Conservation (phyloP, 768 basidiomycete species). For the Lentinus tigrinus region DNA sequence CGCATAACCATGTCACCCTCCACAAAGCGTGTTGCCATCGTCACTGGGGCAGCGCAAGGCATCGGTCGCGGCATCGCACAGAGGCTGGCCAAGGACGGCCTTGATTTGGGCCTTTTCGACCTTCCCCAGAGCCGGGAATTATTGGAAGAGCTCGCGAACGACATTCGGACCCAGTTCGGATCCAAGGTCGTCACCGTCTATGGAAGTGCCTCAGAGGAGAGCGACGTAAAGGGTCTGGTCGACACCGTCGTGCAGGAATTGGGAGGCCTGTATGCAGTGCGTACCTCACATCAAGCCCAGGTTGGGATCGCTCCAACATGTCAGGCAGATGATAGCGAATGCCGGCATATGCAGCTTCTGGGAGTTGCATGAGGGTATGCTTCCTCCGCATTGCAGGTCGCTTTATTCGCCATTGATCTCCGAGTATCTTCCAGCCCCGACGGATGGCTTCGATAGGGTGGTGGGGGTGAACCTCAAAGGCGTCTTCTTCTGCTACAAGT, state of each 20-base stretch:
- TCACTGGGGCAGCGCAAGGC: constrained; percentile 31
- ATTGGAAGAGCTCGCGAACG: constrained; percentile 16
- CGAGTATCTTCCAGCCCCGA: constrained; percentile 13
- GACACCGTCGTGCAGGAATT: constrained; percentile 28
- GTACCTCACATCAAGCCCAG: too few relatives aligned
- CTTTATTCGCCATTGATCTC: neutral
- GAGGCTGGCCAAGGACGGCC: constrained; percentile 25
- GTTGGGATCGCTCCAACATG: too few relatives aligned
- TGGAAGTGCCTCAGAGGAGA: constrained; percentile 42
- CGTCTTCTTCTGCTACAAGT: constrained; percentile 40
- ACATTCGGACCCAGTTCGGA: constrained; percentile 13
- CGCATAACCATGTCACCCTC: too few relatives aligned
- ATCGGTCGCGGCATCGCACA: constrained; percentile 29
- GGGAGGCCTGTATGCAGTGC: constrained; percentile 48
- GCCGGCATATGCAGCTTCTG: constrained; percentile 21
- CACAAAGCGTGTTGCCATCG: constrained; percentile 22
- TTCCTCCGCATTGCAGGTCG: neutral
- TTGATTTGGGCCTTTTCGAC: constrained; percentile 23
- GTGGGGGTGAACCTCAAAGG: constrained; percentile 42
- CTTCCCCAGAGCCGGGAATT: constrained; percentile 11
- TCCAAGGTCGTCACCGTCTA: constrained; percentile 25
- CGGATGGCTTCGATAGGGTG: constrained; percentile 33
- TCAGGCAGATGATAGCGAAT: constrained; percentile 32
- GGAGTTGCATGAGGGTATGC: constrained; percentile 15
- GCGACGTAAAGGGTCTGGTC: constrained; percentile 42